Conservation (phyloP, 2,329 filamentous ascomycete species). For the Chalaropsis thielavioides region DNA sequence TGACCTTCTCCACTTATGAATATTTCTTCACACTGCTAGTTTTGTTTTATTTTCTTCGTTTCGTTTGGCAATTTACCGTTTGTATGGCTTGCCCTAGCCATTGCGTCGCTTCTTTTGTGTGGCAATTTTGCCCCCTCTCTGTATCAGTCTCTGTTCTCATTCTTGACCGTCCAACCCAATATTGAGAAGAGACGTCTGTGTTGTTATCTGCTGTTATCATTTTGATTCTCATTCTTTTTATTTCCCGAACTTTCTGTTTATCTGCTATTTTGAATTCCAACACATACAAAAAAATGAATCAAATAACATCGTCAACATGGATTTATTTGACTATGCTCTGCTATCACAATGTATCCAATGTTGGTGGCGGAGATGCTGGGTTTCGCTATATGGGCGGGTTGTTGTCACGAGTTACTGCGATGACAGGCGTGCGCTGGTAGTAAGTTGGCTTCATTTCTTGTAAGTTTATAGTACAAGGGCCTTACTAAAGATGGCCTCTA, state of each 20-base stretch:
- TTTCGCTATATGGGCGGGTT: too few relatives aligned
- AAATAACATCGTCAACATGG: not conserved
- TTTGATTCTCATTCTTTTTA: not conserved
- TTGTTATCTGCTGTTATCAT: not conserved
- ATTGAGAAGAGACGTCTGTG: not conserved
- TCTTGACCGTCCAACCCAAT: not conserved
- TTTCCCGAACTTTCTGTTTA: not conserved
- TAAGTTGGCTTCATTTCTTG: too few relatives aligned
- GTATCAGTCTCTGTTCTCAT: slow-evolving; percentile 7
- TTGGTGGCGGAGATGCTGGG: too few relatives aligned
- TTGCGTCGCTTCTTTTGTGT: not conserved
- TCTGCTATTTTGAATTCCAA: not conserved
- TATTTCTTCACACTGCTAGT: not conserved
- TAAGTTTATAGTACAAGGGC: too few relatives aligned
- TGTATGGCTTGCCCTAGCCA: not conserved
- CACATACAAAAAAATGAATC: not conserved
- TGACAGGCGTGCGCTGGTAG: too few relatives aligned
- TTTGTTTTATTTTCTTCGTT: not conserved
- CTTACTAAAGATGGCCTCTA: not conserved
- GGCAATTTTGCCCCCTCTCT: not conserved
- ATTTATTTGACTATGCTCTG: too few relatives aligned
- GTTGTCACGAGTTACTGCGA: too few relatives aligned
- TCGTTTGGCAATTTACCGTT: slow-evolving; percentile 3
- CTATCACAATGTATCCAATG: too few relatives aligned
- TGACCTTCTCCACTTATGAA: not conserved